Evolutionary conservation across 768 basidiomycete species (phyloP).

Genomic region (Albatrellus ellisii): DNA sequence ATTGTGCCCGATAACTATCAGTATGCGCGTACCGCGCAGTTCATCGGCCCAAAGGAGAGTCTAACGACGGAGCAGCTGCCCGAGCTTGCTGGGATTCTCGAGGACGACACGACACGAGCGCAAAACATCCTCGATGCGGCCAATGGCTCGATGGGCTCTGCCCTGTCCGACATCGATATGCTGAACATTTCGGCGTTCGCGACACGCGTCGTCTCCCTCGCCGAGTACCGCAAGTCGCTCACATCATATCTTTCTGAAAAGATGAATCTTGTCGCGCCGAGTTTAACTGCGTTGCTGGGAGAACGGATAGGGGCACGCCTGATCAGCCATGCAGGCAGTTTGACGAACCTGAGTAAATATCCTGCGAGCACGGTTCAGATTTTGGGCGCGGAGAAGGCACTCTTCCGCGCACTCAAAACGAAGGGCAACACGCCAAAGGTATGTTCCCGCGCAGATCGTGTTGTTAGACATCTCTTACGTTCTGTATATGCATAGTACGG

Average conservation of each 20-base stretch:
- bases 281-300: conserved; percentile 78
- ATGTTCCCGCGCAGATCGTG: neutral
- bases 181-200: conserved; percentile 93
- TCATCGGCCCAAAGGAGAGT: conserved; percentile 83
- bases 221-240: conserved; percentile 88
- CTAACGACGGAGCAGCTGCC: conserved; percentile 69
- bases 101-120: conserved; percentile 73
- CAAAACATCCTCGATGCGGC: conserved; percentile 94
- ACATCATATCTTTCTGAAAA: conserved; percentile 85
- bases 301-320: conserved; percentile 87
- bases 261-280: conserved; percentile 96
- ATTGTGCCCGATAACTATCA: conserved; percentile 91
- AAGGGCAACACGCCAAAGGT: conserved; percentile 99
- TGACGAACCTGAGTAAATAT: conserved; percentile 96
- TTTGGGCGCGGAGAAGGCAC: conserved; percentile 93
- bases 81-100: conserved; percentile 67
- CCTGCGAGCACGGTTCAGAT: conserved; percentile 98
- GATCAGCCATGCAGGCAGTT: conserved; percentile 91
- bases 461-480: conserved; percentile 1
- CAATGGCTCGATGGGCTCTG: conserved; percentile 87
- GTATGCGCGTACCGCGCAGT: conserved; percentile 75
- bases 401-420: conserved; percentile 95
- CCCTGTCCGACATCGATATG: conserved; percentile 86
- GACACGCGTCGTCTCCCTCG: conserved; percentile 76
- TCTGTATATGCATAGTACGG: conserved; percentile 55